Conservation (phyloP, 2,329 filamentous ascomycete species). For the Cercospora canescens region DNA sequence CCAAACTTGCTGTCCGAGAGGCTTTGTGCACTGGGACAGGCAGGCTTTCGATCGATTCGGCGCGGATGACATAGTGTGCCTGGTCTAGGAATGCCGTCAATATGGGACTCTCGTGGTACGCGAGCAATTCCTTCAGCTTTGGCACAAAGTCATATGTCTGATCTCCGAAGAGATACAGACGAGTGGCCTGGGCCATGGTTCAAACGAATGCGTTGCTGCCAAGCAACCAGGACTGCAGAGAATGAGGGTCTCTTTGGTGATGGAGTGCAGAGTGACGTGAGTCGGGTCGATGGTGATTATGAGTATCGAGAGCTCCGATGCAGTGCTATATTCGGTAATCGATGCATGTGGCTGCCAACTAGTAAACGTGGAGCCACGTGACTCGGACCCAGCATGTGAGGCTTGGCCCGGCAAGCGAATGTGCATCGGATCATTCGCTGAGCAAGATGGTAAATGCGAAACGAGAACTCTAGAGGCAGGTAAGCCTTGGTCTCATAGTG, state of each 20-base stretch:
- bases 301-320: not conserved
- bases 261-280: not conserved
- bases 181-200: not conserved
- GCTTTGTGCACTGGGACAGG: not conserved
- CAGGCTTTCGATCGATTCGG: not conserved
- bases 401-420: not conserved
- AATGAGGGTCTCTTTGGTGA: not conserved
- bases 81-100: not conserved
- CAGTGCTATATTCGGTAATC: not conserved
- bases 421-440: not conserved
- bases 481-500: not conserved
- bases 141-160: constrained; percentile 19
- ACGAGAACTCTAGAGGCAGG: not conserved
- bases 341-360: not conserved
- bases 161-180: constrained; percentile 25
- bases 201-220: not conserved
- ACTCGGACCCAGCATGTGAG: not conserved
- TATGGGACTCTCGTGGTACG: not conserved
- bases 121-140: not conserved
- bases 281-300: not conserved
- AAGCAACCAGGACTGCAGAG: not conserved
- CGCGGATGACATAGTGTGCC: not conserved
- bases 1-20: not conserved
- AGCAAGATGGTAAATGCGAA: not conserved
- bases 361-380: not conserved